phyloP scores from a whole-genome alignment of 1,139 yeast genomes.

The Keqinozyma sinolaborantium region DNA sequence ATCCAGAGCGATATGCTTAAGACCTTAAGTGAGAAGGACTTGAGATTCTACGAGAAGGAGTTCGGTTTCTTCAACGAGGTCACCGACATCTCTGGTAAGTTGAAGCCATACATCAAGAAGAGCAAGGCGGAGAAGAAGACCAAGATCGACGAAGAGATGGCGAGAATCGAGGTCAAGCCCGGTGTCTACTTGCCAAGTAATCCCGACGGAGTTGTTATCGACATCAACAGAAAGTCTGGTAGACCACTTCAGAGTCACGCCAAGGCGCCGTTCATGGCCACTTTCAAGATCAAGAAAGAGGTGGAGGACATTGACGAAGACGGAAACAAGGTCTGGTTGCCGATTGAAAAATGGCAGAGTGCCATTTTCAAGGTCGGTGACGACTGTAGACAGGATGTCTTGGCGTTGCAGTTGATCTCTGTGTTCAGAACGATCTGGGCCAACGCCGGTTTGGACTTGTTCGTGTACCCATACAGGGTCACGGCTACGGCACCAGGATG shows the following conservation, averaged over 20 bases:
- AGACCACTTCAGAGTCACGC: constrained; percentile 98
- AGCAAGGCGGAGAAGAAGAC: constrained; percentile 94
- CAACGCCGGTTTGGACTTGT: constrained; percentile 82
- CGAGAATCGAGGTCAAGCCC: constrained; percentile 66
- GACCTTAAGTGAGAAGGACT: constrained; percentile 59
- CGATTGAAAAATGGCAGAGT: constrained; percentile 75
- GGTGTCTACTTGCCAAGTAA: constrained; percentile 95
- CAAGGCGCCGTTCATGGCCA: constrained; percentile 97
- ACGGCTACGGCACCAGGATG: constrained; percentile 99
- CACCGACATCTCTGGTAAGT: constrained; percentile 88
- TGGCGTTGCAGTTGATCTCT: constrained; percentile 88
- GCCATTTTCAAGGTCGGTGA: constrained; percentile 99
- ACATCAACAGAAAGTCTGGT: constrained; percentile 89
- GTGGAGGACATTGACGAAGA: constrained; percentile 41
- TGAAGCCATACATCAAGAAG: constrained; percentile 90
- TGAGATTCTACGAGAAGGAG: constrained; percentile 72
- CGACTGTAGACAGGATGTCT: constrained; percentile 96
- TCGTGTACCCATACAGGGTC: constrained; percentile 89
- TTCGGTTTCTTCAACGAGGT: constrained; percentile 89
- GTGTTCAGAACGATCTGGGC: constrained; percentile 91
- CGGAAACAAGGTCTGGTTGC: constrained; percentile 29
- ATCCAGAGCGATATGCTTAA: constrained; percentile 67
- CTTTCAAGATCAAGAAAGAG: constrained; percentile 75
- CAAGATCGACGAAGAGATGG: constrained; percentile 96
- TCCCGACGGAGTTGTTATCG: constrained; percentile 92